Evolutionary conservation across 495 filamentous ascomycete species (phyloP).

Genomic region (Aspergillus funiculosus): DNA sequence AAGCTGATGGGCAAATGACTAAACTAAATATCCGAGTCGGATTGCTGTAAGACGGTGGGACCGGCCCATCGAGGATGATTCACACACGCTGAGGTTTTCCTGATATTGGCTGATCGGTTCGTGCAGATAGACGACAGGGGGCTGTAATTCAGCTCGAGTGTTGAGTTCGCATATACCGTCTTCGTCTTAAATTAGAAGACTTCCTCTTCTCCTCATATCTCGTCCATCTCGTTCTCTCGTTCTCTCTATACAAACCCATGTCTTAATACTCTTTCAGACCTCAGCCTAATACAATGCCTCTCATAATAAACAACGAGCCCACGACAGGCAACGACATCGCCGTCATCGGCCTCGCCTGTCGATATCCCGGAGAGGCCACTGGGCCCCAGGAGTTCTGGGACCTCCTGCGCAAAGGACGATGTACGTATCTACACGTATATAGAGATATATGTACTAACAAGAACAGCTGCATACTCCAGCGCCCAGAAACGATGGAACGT

Average conservation of each 20-base stretch:
- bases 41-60: too few relatives aligned
- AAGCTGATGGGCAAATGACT: too few relatives aligned
- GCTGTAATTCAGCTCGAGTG: too few relatives aligned
- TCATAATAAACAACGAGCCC: neutral
- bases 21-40: too few relatives aligned
- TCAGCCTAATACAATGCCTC: neutral
- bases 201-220: too few relatives aligned
- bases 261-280: neutral
- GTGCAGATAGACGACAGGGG: too few relatives aligned
- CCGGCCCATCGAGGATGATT: too few relatives aligned
- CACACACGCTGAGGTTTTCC: too few relatives aligned
- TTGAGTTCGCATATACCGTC: too few relatives aligned
- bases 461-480: neutral
- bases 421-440: neutral
- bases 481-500: neutral
- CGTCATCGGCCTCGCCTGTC: slow-evolving; percentile 3
- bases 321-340: neutral
- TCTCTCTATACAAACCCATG: neutral
- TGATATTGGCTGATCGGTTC: too few relatives aligned
- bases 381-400: slow-evolving; percentile 3
- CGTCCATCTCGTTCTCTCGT: neutral
- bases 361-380: neutral
- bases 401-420: slow-evolving; percentile 1
- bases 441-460: neutral
- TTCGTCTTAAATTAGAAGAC: too few relatives aligned